Evolutionary conservation across 257 asterid species (phyloP).

Genomic region (Parsonsia alboflavescens): DNA sequence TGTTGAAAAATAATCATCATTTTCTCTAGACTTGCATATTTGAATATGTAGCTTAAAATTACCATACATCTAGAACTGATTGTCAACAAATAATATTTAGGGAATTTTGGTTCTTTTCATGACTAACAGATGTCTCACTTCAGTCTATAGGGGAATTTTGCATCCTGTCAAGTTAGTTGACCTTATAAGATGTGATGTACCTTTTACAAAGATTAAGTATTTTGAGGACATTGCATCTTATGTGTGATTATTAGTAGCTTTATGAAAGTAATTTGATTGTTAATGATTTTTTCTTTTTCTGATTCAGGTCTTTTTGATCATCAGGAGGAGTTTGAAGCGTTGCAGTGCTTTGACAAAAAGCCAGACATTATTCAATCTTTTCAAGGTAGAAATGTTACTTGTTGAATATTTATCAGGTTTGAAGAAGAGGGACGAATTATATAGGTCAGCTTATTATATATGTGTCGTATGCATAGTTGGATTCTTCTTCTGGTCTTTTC

Average conservation of each 20-base stretch:
- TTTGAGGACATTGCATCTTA: neutral
- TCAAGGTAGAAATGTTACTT: conserved; percentile 58
- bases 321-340: conserved; percentile 89
- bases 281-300: conserved; percentile 19
- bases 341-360: conserved; percentile 90
- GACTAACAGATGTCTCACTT: neutral
- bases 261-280: neutral
- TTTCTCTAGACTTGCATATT: neutral
- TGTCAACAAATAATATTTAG: neutral
- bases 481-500: neutral
- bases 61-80: neutral
- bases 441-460: neutral
- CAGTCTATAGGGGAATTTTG: too few relatives aligned
- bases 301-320: conserved; percentile 72
- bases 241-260: neutral
- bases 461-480: neutral
- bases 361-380: conserved; percentile 84
- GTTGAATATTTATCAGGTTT: neutral
- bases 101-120: neutral
- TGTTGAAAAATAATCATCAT: neutral
- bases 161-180: neutral
- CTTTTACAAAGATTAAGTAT: neutral
- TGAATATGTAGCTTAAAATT: neutral
- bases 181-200: neutral
- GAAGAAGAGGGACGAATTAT: neutral